Percentiles rank a stretch among this genome's conserved stretches.
These are phyloP conservation scores for Scheffersomyces titani DNA, from an alignment of 1,139 yeast species.

Conservation along the genomic window DNA sequence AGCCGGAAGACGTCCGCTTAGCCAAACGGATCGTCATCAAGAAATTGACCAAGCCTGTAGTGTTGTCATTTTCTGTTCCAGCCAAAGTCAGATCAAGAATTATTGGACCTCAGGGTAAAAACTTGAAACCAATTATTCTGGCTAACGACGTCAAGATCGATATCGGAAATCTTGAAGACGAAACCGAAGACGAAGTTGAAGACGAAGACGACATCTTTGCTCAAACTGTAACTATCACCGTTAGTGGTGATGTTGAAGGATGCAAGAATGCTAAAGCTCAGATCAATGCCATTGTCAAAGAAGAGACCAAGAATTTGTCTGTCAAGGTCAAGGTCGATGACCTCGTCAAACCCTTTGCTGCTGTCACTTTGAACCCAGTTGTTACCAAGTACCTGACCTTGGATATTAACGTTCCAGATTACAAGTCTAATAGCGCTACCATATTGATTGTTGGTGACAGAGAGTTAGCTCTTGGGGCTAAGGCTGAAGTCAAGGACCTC, in stretches of 20 bases:
- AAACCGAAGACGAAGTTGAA: constrained; percentile 17
- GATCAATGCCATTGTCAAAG: constrained; percentile 73
- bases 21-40: constrained; percentile 80
- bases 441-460: constrained; percentile 64
- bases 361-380: constrained; percentile 22
- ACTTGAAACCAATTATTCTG: constrained; percentile 75
- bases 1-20: constrained; percentile 61
- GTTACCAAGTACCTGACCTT: constrained; percentile 24
- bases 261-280: constrained; percentile 70
- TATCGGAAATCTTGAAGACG: constrained; percentile 53
- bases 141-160: constrained; percentile 75
- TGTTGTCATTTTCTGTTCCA: constrained; percentile 66
- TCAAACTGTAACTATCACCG: constrained; percentile 56
- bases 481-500: constrained; percentile 45
- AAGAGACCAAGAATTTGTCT: constrained; percentile 64
- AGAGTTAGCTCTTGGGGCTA: constrained; percentile 53
- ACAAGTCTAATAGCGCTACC: constrained; percentile 30
- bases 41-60: constrained; percentile 76
- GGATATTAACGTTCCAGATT: constrained; percentile 37
- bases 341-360: constrained; percentile 55
- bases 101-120: constrained; percentile 89
- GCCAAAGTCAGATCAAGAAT: constrained; percentile 75
- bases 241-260: constrained; percentile 88
- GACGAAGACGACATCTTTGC: constrained; percentile 53
- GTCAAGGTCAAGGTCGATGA: constrained; percentile 50